Percentiles rank a stretch among this genome's conserved stretches.
Evolutionary conservation across 768 basidiomycete species (phyloP).

Genomic region (Boletus fagicola): DNA sequence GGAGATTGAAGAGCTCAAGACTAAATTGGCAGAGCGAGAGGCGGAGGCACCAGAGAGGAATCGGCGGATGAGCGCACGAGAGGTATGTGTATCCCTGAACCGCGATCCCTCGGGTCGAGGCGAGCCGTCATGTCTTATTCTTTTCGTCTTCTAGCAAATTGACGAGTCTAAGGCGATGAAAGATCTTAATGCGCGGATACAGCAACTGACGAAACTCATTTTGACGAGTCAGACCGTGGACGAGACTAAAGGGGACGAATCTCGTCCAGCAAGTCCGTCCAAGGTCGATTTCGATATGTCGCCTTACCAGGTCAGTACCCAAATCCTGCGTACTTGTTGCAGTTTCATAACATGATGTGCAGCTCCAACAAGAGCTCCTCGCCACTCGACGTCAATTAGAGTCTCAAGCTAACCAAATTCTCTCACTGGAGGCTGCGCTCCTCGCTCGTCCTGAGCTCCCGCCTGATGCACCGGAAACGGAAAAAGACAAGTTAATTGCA

Average conservation of each 20-base stretch:
- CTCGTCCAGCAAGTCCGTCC: constrained; percentile 75
- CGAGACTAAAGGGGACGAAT: constrained; percentile 63
- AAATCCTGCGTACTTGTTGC: background rate
- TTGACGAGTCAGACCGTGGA: constrained; percentile 83
- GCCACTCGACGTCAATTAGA: constrained; percentile 74
- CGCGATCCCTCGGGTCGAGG: background rate
- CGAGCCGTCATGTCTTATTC: background rate
- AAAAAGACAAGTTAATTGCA: constrained; percentile 71
- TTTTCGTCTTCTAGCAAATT: constrained; percentile 52
- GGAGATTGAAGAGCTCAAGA: constrained; percentile 89
- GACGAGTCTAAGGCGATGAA: constrained; percentile 85
- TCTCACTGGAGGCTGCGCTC: constrained; percentile 78
- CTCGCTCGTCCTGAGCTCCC: constrained; percentile 67
- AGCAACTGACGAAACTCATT: constrained; percentile 81
- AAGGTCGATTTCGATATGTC: constrained; percentile 91
- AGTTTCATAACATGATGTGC: background rate
- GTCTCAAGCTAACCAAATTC: constrained; percentile 77
- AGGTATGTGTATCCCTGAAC: constrained; percentile 29
- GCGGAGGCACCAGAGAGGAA: constrained; percentile 51
- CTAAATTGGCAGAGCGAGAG: constrained; percentile 66
- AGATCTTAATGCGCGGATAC: constrained; percentile 76
- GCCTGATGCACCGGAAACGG: constrained; percentile 60
- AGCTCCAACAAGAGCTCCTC: constrained; percentile 89
- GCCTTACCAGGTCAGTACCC: constrained; percentile 64
- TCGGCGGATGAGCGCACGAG: constrained; percentile 46